These are phyloP conservation scores for Simplicillium aogashimaense DNA, from an alignment of 2,329 filamentous ascomycete genomes.

Conservation along the genomic window DNA sequence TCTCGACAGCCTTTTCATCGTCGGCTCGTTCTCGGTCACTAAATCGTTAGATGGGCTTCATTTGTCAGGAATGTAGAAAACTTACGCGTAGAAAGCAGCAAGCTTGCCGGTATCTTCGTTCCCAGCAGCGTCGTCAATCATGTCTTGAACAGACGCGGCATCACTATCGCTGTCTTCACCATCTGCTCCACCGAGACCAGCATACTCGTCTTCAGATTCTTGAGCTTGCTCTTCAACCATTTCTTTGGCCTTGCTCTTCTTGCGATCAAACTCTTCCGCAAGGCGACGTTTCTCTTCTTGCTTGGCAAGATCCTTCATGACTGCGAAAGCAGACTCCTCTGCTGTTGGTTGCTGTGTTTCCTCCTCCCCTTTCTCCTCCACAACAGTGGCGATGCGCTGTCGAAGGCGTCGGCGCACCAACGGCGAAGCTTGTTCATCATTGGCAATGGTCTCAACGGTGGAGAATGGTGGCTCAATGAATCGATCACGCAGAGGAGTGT, in stretches of 20 bases:
- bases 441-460: conserved; percentile 58
- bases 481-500: conserved; percentile 59
- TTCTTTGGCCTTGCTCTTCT: conserved; percentile 75
- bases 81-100: conserved; percentile 83
- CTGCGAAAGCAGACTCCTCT: conserved; percentile 46
- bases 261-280: conserved; percentile 62
- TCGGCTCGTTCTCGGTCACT: conserved; percentile 70
- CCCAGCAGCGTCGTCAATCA: conserved; percentile 78
- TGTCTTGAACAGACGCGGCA: conserved; percentile 61
- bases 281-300: conserved; percentile 41
- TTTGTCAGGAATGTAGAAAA: conserved; percentile 14
- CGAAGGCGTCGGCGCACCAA: conserved; percentile 47
- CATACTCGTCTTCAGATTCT: conserved; percentile 97
- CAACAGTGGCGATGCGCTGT: conserved; percentile 22
- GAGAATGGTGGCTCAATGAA: conserved; percentile 57
- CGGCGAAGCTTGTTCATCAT: conserved; percentile 51
- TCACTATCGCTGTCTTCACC: conserved; percentile 78
- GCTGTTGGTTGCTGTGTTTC: too few species aligned
- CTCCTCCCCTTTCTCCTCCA: background rate
- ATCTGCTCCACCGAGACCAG: conserved; percentile 80
- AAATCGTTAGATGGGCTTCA: conserved; percentile 8
- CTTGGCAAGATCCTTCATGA: conserved; percentile 58
- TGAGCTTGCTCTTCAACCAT: conserved; percentile 91
- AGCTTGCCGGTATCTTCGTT: conserved; percentile 72
- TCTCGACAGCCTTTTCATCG: conserved; percentile 82